A percentile compares a stretch with the other conserved stretches of the same genome.
phyloP scores from a whole-genome alignment of 768 basidiomycete genomes.

The Steccherinum ochraceum region DNA sequence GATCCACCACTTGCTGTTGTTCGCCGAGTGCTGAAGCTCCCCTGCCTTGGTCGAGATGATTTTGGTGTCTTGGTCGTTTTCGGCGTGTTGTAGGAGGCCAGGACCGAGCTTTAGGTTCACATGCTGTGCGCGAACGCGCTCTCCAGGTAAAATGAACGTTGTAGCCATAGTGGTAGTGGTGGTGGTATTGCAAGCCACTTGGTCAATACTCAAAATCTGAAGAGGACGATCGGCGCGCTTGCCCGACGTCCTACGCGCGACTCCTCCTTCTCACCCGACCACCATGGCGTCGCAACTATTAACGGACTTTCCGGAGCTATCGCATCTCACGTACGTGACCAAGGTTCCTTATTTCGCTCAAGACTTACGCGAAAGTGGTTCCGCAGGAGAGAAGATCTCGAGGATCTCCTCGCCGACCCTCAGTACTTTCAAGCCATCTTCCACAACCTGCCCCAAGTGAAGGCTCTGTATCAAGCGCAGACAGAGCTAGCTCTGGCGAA shows the following conservation, averaged over 20 bases:
- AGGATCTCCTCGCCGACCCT: constrained; percentile 78
- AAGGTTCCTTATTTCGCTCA: not conserved
- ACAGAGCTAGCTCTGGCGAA: constrained; percentile 79
- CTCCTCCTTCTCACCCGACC: no score
- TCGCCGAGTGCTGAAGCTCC: constrained; percentile 58
- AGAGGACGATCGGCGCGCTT: not conserved
- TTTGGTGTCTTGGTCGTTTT: constrained; percentile 21
- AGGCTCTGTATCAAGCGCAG: constrained; percentile 68
- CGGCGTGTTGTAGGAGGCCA: constrained; percentile 54
- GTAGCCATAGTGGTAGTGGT: not conserved
- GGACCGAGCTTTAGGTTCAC: constrained; percentile 84
- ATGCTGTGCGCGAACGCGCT: constrained; percentile 65
- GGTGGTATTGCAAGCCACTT: no score
- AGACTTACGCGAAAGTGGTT: not conserved
- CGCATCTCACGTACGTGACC: constrained; percentile 56
- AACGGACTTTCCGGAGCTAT: constrained; percentile 67
- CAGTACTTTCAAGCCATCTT: constrained; percentile 85
- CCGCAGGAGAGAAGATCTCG: constrained; percentile 81
- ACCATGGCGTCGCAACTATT: constrained; percentile 22
- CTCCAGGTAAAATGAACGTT: constrained; percentile 69
- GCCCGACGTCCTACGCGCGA: not conserved
- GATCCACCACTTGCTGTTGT: constrained; percentile 82
- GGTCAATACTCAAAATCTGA: not conserved
- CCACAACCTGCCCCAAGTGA: constrained; percentile 70
- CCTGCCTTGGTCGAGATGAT: constrained; percentile 45